Evolutionary conservation across 352 stramenopile species (phyloP).

Genomic region (Pythium aquatile): DNA sequence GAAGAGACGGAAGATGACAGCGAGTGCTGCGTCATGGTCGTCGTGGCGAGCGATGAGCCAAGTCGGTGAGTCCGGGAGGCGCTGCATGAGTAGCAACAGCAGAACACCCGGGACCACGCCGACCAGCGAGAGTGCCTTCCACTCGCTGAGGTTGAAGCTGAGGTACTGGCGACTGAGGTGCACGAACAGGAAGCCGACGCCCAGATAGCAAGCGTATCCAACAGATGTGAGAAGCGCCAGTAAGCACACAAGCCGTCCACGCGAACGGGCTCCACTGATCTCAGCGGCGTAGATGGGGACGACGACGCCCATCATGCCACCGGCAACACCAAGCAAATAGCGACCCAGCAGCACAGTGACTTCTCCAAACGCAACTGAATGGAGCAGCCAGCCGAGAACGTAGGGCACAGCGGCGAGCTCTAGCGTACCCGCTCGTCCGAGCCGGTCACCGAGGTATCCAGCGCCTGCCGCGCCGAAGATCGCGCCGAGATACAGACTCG

Average conservation of each 20-base stretch:
- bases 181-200: constrained; percentile 56
- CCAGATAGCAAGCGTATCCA: constrained; percentile 50
- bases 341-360: constrained; percentile 61
- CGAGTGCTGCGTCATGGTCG: constrained; percentile 63
- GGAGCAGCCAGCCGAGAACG: constrained; percentile 69
- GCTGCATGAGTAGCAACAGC: constrained; percentile 63
- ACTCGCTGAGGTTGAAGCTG: constrained; percentile 81
- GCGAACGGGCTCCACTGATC: constrained; percentile 54
- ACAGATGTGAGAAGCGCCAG: constrained; percentile 38
- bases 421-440: constrained; percentile 67
- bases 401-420: constrained; percentile 74
- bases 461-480: constrained; percentile 56
- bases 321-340: constrained; percentile 57
- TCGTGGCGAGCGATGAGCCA: constrained; percentile 75
- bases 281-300: constrained; percentile 72
- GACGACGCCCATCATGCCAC: constrained; percentile 61
- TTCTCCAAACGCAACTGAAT: constrained; percentile 64
- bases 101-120: constrained; percentile 48
- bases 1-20: constrained; percentile 59
- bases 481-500: constrained; percentile 61
- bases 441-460: constrained; percentile 58
- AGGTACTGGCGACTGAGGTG: constrained; percentile 63
- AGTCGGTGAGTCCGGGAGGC: constrained; percentile 72
- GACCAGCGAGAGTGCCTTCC: constrained; percentile 62
- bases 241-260: constrained; percentile 55